Evolutionary conservation across 495 filamentous ascomycete species (phyloP).

Genomic region (Penicillium alfredii): DNA sequence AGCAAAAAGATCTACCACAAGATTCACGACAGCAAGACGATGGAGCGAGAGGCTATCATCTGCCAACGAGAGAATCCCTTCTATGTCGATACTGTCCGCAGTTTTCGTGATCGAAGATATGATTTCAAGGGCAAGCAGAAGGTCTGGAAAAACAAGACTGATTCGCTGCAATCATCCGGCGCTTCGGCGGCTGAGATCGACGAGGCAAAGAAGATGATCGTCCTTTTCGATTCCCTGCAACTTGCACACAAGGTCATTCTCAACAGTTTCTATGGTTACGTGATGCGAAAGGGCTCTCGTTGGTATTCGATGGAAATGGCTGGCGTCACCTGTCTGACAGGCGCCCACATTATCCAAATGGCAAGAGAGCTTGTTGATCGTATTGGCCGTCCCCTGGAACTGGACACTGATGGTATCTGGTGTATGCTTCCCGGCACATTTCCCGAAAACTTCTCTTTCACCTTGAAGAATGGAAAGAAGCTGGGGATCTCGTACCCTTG

Average conservation of each 20-base stretch:
- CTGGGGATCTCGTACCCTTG: constrained; percentile 93
- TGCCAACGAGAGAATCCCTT: constrained; percentile 98
- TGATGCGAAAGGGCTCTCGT: constrained; percentile 96
- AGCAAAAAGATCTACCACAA: constrained; percentile 99
- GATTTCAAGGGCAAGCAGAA: constrained; percentile 98
- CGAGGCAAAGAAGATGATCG: constrained; percentile 96
- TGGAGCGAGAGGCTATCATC: constrained; percentile 93
- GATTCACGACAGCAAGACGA: constrained; percentile 91
- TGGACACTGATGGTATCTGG: constrained; percentile 99
- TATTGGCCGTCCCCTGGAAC: constrained; percentile 85
- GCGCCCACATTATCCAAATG: constrained; percentile 96
- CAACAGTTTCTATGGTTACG: constrained; percentile 99
- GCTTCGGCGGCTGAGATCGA: constrained; percentile 75
- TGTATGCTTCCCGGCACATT: constrained; percentile 98
- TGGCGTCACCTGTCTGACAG: constrained; percentile 94
- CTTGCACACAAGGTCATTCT: constrained; percentile 98
- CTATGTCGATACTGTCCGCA: constrained; percentile 92
- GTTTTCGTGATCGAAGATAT: constrained; percentile 92
- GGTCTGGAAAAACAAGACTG: constrained; percentile 95
- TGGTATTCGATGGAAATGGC: constrained; percentile 99
- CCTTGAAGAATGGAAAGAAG: constrained; percentile 90
- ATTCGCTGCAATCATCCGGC: constrained; percentile 73
- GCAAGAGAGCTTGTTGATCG: constrained; percentile 90
- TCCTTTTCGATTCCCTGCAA: constrained; percentile 93
- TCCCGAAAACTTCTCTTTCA: constrained; percentile 95